Conservation (phyloP, 306 rosid species). For the Quercus glauca region DNA sequence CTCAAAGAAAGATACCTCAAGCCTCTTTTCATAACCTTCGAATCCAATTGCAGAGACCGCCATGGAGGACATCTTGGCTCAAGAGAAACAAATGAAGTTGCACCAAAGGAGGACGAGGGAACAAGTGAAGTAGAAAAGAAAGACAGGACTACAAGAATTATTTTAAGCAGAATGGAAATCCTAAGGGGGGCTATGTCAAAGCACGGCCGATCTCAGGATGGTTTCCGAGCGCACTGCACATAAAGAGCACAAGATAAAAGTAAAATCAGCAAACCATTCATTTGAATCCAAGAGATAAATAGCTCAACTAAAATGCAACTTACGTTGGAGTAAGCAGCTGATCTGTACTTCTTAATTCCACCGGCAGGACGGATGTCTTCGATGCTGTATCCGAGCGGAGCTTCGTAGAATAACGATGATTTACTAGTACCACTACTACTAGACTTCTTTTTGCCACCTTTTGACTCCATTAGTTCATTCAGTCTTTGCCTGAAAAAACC, state of each 20-base stretch:
- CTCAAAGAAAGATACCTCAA: constrained; percentile 77
- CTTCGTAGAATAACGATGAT: constrained; percentile 76
- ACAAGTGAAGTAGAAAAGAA: constrained; percentile 13
- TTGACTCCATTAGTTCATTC: constrained; percentile 96
- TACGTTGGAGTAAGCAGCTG: constrained; percentile 99
- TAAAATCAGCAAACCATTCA: neutral
- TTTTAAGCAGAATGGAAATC: constrained; percentile 17
- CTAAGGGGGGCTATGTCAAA: constrained; percentile 36
- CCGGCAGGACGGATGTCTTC: constrained; percentile 97
- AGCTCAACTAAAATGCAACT: constrained; percentile 8
- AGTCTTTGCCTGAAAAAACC: constrained; percentile 33
- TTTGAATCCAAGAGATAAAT: neutral
- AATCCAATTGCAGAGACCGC: constrained; percentile 80
- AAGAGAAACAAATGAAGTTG: constrained; percentile 1
- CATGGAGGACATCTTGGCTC: constrained; percentile 58
- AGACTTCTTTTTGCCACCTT: constrained; percentile 87
- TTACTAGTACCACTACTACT: constrained; percentile 72
- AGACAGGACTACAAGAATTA: constrained; percentile 5
- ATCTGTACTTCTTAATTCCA: constrained; percentile 96
- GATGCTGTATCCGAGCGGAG: constrained; percentile 93
- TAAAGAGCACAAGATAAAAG: neutral
- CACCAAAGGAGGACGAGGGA: constrained; percentile 13
- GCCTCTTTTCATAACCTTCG: constrained; percentile 96
- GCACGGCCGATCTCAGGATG: constrained; percentile 60
- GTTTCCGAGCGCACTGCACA: constrained; percentile 88